Evolutionary conservation across 768 basidiomycete species (phyloP).

Genomic region (Pulveroboletus sp.): DNA sequence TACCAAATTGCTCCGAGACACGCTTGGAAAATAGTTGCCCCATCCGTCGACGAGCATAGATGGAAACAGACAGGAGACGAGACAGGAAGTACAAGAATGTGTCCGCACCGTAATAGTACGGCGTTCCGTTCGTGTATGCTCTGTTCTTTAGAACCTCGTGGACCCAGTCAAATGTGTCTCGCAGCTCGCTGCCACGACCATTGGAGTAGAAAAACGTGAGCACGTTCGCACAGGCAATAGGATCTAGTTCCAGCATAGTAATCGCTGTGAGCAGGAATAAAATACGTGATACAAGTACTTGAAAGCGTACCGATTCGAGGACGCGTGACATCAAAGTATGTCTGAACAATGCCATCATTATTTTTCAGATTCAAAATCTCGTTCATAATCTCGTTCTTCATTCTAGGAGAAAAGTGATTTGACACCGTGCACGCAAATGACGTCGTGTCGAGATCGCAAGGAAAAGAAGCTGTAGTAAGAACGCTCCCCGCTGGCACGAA

Average conservation of each 20-base stretch:
- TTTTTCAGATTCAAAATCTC: no score
- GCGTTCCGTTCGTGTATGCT: slow-evolving; percentile 17
- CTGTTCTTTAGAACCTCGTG: slow-evolving; percentile 16
- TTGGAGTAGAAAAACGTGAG: slow-evolving; percentile 22
- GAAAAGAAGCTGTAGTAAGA: slow-evolving; percentile 11
- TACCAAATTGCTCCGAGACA: no score
- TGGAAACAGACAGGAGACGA: slow-evolving; percentile 15
- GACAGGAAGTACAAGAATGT: slow-evolving; percentile 19
- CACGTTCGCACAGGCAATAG: slow-evolving; percentile 16
- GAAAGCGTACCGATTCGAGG: slow-evolving; percentile 19
- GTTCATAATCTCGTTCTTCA: no score
- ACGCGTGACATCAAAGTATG: slow-evolving; percentile 17
- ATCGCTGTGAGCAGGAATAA: no score
- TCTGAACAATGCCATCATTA: slow-evolving; percentile 18
- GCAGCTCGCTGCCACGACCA: slow-evolving; percentile 14
- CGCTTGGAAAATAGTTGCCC: slow-evolving; percentile 10
- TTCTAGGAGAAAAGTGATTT: background rate
- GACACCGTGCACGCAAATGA: slow-evolving; percentile 19
- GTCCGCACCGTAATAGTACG: slow-evolving; percentile 17
- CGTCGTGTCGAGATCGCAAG: slow-evolving; percentile 15
- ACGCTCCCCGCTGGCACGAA: slow-evolving; percentile 1
- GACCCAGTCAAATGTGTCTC: slow-evolving; percentile 12
- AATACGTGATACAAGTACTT: background rate
- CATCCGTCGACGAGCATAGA: slow-evolving; percentile 12
- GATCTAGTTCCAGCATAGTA: slow-evolving; percentile 4